phyloP scores from a whole-genome alignment of 768 basidiomycete species.

The Coprinellus micaceus region DNA sequence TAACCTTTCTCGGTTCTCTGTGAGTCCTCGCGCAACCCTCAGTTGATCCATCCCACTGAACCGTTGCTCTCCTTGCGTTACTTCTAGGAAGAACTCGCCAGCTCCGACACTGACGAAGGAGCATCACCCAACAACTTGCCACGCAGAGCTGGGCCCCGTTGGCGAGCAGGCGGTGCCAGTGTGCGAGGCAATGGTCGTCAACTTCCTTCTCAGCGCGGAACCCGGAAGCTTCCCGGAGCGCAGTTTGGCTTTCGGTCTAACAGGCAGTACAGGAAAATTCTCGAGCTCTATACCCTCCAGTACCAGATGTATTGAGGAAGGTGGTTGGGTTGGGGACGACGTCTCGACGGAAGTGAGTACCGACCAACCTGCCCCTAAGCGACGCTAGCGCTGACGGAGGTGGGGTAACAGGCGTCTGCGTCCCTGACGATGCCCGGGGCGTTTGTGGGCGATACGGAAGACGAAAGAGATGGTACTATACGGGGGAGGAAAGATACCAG shows the following conservation, averaged over 20 bases:
- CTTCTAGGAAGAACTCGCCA: constrained; percentile 1
- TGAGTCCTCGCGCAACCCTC: not conserved
- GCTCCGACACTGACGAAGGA: not conserved
- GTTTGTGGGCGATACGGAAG: too few species aligned
- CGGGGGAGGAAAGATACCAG: too few species aligned
- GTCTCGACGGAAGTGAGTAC: too few species aligned
- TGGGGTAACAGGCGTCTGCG: too few species aligned
- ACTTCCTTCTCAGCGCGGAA: not conserved
- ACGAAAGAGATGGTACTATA: too few species aligned
- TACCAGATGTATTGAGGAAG: not conserved
- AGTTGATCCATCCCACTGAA: not conserved
- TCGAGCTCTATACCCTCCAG: constrained; percentile 2
- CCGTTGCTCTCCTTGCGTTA: not conserved
- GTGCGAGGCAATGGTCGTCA: not conserved
- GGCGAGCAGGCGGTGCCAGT: not conserved
- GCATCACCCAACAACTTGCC: too few species aligned
- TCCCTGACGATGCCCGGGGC: too few species aligned
- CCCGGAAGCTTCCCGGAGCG: not conserved
- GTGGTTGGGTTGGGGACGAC: too few species aligned
- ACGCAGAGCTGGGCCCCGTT: not conserved
- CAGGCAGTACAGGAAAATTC: not conserved
- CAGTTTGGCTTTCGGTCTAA: not conserved
- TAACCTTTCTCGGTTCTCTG: not conserved
- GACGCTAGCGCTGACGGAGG: too few species aligned
- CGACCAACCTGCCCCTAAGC: too few species aligned